Percentiles rank a stretch among this genome's conserved stretches.
These are phyloP conservation scores for Penicillium taxi DNA, from an alignment of 495 filamentous ascomycete genomes.

Conservation along the genomic window DNA sequence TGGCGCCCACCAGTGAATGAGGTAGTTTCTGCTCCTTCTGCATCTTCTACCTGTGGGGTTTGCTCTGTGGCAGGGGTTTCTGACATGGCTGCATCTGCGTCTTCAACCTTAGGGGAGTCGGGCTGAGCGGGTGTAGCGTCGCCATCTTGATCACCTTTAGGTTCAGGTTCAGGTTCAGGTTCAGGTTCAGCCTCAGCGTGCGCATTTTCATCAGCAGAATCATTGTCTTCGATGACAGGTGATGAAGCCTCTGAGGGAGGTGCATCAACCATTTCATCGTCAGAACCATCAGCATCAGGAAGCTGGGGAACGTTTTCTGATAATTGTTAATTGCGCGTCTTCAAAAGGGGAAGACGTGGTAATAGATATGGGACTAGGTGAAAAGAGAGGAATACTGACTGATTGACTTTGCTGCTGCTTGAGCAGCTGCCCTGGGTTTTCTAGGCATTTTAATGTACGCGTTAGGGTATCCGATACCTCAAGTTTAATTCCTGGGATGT, in stretches of 20 bases:
- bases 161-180: conserved; percentile 22
- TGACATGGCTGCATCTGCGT: conserved; percentile 18
- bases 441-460: conserved; percentile 35
- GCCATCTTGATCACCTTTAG: no score
- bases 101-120: conserved; percentile 25
- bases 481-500: conserved; percentile 8
- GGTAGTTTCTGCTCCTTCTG: conserved; percentile 21
- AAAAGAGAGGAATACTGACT: conserved; percentile 20
- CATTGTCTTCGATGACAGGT: conserved; percentile 22
- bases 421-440: conserved; percentile 41
- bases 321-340: conserved; percentile 18
- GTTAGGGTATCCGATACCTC: no score
- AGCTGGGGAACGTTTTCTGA: conserved; percentile 40
- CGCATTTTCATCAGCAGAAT: conserved; percentile 23
- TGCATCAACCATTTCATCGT: conserved; percentile 43
- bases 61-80: conserved; percentile 37
- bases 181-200: conserved; percentile 22
- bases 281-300: conserved; percentile 38
- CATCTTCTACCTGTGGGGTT: conserved; percentile 27
- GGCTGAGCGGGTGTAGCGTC: conserved; percentile 12
- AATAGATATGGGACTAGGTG: no score
- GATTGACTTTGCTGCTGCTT: conserved; percentile 42
- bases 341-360: conserved; percentile 5
- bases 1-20: conserved; percentile 26
- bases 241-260: conserved; percentile 34